Conservation (phyloP, 2,329 filamentous ascomycete genomes). For the Fusarium palustre region DNA sequence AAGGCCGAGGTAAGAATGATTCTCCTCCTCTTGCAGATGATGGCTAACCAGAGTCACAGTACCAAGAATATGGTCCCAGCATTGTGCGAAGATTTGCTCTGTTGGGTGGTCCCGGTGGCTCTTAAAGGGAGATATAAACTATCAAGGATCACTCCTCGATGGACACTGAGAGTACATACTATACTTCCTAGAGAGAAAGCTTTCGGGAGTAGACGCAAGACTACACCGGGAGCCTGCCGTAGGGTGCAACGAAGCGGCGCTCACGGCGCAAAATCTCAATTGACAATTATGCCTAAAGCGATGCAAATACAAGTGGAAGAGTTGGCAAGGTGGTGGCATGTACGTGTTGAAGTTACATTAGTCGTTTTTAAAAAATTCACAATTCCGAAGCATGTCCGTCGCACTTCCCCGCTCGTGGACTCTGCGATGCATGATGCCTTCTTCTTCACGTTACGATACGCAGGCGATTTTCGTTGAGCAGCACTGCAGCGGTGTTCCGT, state of each 20-base stretch:
- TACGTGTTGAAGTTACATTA: slow-evolving; percentile 37
- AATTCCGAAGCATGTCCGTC: slow-evolving; percentile 12
- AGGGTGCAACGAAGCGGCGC: slow-evolving; percentile 36
- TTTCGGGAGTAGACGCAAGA: slow-evolving; percentile 10
- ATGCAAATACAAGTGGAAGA: slow-evolving; percentile 36
- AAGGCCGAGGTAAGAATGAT: slow-evolving; percentile 72
- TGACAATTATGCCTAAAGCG: slow-evolving; percentile 44
- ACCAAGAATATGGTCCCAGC: slow-evolving; percentile 95
- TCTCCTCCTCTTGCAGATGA: background rate
- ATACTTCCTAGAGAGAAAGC: slow-evolving; percentile 4
- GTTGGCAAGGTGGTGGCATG: slow-evolving; percentile 28
- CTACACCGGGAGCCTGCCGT: background rate
- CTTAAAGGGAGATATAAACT: slow-evolving; percentile 58
- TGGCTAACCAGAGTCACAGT: slow-evolving; percentile 61
- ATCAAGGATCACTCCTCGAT: slow-evolving; percentile 30
- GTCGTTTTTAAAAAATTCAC: slow-evolving; percentile 39
- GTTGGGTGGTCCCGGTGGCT: slow-evolving; percentile 89
- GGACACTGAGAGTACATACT: slow-evolving; percentile 14
- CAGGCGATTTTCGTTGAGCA: background rate
- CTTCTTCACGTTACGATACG: background rate
- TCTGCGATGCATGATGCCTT: slow-evolving; percentile 22
- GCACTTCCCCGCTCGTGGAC: slow-evolving; percentile 10
- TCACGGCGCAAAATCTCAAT: slow-evolving; percentile 40
- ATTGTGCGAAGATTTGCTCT: slow-evolving; percentile 96
- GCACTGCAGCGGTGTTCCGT: background rate